phyloP scores from a whole-genome alignment of 306 rosid species.

The Prunus mongolica region DNA sequence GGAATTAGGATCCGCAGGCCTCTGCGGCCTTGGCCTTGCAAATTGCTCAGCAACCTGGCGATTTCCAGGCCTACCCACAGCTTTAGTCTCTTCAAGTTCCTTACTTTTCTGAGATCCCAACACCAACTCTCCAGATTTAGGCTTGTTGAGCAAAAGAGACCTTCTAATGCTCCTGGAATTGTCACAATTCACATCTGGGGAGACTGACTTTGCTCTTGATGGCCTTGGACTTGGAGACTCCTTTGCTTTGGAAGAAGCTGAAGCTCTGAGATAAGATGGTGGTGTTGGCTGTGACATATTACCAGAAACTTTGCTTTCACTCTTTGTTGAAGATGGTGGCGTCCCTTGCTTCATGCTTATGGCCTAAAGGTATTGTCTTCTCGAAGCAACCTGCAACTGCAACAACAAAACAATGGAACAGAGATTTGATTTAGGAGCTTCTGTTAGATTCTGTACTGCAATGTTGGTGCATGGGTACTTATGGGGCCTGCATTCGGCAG shows the following conservation, averaged over 20 bases:
- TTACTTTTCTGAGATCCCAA: constrained; percentile 47
- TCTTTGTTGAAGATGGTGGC: background rate
- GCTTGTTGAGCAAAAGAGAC: constrained; percentile 34
- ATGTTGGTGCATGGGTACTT: background rate
- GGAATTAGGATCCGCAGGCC: constrained; percentile 27
- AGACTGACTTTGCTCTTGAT: constrained; percentile 43
- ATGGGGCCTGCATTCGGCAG: background rate
- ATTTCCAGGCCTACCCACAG: constrained; percentile 29
- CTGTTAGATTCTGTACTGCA: background rate
- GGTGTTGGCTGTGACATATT: constrained; percentile 31
- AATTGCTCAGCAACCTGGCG: constrained; percentile 39
- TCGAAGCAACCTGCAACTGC: background rate
- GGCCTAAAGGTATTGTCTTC: constrained; percentile 1
- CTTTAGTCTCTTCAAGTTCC: constrained; percentile 39
- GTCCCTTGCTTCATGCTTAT: constrained; percentile 34
- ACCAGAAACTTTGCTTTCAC: too few species aligned
- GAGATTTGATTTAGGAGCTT: background rate
- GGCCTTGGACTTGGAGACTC: constrained; percentile 49
- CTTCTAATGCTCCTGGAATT: constrained; percentile 28
- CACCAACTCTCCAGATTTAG: constrained; percentile 42
- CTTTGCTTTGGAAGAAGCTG: constrained; percentile 37
- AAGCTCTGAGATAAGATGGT: constrained; percentile 44
- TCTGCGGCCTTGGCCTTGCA: constrained; percentile 36
- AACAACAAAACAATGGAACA: background rate
- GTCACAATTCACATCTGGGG: constrained; percentile 40